These are phyloP conservation scores for Millerozyma acaciae DNA, from an alignment of 805 yeast species.

Conservation along the genomic window DNA sequence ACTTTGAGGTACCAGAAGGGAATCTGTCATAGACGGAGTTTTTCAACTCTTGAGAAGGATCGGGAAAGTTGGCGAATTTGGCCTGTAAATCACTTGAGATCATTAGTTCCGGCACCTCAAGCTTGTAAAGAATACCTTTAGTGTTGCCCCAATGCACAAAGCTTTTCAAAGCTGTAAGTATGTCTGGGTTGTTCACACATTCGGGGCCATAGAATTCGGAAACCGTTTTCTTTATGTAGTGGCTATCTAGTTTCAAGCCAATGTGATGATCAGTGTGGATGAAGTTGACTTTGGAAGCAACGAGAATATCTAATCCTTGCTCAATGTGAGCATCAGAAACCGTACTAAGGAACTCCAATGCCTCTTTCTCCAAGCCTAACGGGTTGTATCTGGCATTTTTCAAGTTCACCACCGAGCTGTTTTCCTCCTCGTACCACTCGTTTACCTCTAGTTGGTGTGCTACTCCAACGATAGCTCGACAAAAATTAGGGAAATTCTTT, in stretches of 20 bases:
- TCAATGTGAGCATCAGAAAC: slow-evolving; percentile 33
- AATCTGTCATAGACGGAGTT: slow-evolving; percentile 40
- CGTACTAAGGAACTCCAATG: slow-evolving; percentile 27
- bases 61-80: slow-evolving; percentile 39
- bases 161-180: slow-evolving; percentile 45
- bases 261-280: slow-evolving; percentile 55
- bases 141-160: slow-evolving; percentile 56
- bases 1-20: slow-evolving; percentile 53
- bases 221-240: slow-evolving; percentile 37
- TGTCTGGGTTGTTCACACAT: slow-evolving; percentile 36
- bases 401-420: slow-evolving; percentile 36
- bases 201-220: slow-evolving; percentile 37
- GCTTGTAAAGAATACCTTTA: slow-evolving; percentile 41
- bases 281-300: slow-evolving; percentile 48
- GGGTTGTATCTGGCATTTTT: slow-evolving; percentile 33
- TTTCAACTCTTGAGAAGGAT: slow-evolving; percentile 36
- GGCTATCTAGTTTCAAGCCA: slow-evolving; percentile 47
- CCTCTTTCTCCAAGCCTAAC: slow-evolving; percentile 21
- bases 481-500: slow-evolving; percentile 34
- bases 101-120: slow-evolving; percentile 37
- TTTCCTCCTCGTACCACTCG: slow-evolving; percentile 47
- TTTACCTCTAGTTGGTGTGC: slow-evolving; percentile 47
- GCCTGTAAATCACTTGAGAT: slow-evolving; percentile 24
- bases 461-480: slow-evolving; percentile 45
- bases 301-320: slow-evolving; percentile 40